Base-by-base conservation (phyloP, 2,329 filamentous ascomycete species). In the Cladophialophora chaetospira region DNA sequence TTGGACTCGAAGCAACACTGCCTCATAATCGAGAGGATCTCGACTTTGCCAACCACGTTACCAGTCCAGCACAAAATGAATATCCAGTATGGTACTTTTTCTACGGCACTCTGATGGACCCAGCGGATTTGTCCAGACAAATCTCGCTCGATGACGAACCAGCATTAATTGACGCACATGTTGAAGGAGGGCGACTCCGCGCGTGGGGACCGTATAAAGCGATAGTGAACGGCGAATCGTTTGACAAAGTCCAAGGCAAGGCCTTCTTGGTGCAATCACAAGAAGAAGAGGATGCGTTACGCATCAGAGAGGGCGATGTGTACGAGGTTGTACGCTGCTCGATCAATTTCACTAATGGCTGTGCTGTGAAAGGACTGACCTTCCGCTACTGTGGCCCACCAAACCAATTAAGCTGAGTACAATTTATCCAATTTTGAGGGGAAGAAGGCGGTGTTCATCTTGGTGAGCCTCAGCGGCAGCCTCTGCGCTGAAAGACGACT, bases 1-100 rank as follows among this genome's bases (percentile, higher is more conserved):
- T 69, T 2, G 64, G 62, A 3, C 23, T 59, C 29, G 66, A 72
- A 17, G 43, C 58, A 2, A 70, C 66, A 11, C 62, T 72, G 6
- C 69, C 69, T 11, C 70, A 71, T 48, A 53, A 64, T 50, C 61
- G 68, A n/a, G n/a, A n/a, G n/a, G n/a, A n/a, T 3, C 64, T 61
- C 2, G 42, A 58, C 54, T 10, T 49, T 17, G 42, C 11, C 31
- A n/a, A n/a, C n/a, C n/a, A 38, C 23, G 1, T 17, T 8, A 46
- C 54, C 6, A 23, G 36, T 10, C 69, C 66, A 17, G 11, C 66
- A 0, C 69, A 69, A 48, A 45, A 70, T 40, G 48, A 73, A 44
- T 73, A 67, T 40, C 71, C 70, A 0, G 71, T 78, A 0, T 75
- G 69, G 68, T 77, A 76, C 58, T 77, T 76, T 63, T 75, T 77